These are phyloP conservation scores for Metrosideros polymorpha DNA, from an alignment of 441 rosid genomes.

Conservation along the genomic window DNA sequence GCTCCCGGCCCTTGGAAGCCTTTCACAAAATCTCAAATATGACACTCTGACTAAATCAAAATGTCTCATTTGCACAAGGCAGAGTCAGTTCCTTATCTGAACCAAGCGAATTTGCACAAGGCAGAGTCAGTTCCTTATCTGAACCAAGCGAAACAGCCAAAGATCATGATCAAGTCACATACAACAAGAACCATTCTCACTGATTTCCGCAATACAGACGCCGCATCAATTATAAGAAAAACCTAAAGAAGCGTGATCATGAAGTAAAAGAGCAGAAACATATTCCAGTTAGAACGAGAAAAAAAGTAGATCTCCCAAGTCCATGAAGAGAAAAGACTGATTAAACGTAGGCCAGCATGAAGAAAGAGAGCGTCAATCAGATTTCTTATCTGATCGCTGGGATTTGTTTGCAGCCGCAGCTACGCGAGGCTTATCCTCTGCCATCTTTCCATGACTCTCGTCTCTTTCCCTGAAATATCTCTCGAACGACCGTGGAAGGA, in stretches of 20 bases:
- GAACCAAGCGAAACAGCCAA: neutral
- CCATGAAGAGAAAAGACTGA: neutral
- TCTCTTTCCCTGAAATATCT: constrained; percentile 47
- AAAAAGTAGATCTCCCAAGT: neutral
- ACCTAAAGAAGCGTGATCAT: neutral
- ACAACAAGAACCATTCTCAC: neutral
- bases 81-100: neutral
- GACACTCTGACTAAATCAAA: neutral
- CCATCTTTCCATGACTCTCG: constrained; percentile 39
- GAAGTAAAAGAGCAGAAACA: neutral
- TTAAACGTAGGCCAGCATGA: neutral
- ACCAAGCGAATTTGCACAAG: neutral
- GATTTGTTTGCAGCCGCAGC: constrained; percentile 21
- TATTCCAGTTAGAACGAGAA: neutral
- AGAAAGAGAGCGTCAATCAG: constrained; percentile 21
- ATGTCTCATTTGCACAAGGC: neutral
- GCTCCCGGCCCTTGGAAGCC: neutral
- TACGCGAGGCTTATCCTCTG: constrained; percentile 35
- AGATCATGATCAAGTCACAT: neutral
- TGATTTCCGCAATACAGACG: neutral
- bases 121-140: neutral
- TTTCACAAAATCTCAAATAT: neutral
- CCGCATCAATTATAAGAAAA: neutral
- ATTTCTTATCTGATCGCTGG: constrained; percentile 32
- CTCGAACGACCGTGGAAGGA: constrained; percentile 79